A percentile compares a stretch with the other conserved stretches of the same genome.
Conservation (phyloP, 495 filamentous ascomycete species). For the Cryomyces minteri region DNA sequence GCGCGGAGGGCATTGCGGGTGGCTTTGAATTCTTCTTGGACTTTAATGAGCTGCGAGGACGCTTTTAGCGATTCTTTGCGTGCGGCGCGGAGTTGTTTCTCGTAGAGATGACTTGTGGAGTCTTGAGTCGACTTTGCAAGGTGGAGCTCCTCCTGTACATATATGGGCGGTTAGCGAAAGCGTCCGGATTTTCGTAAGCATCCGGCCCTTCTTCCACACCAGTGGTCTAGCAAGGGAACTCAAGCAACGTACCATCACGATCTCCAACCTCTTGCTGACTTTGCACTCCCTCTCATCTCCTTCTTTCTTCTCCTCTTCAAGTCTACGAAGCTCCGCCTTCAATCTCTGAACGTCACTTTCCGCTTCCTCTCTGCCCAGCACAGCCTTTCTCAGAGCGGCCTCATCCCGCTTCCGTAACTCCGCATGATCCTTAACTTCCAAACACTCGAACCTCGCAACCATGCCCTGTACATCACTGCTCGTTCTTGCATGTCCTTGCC, state of each 20-base stretch:
- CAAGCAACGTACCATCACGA: conserved; percentile 38
- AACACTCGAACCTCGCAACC: conserved; percentile 64
- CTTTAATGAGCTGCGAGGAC: conserved; percentile 54
- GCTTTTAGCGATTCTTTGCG: conserved; percentile 74
- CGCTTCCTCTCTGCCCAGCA: conserved; percentile 71
- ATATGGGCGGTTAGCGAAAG: background rate
- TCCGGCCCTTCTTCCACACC: background rate
- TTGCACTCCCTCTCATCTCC: conserved; percentile 52
- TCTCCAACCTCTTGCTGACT: conserved; percentile 61
- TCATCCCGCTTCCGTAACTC: conserved; percentile 41
- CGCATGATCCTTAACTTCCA: conserved; percentile 29
- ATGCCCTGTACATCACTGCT: conserved; percentile 69
- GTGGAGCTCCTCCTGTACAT: conserved; percentile 49
- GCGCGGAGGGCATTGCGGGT: conserved; percentile 32
- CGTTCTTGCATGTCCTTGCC: conserved; percentile 19
- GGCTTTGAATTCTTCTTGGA: conserved; percentile 68
- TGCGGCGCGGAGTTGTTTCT: conserved; percentile 69
- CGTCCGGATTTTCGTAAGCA: background rate
- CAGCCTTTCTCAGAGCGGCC: conserved; percentile 60
- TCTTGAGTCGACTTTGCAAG: conserved; percentile 55
- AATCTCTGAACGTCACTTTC: conserved; percentile 46
- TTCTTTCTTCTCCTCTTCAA: conserved; percentile 44
- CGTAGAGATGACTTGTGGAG: conserved; percentile 54
- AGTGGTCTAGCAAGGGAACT: background rate
- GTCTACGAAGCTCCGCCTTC: conserved; percentile 32